These are phyloP conservation scores for Aspergillus eucalypticola DNA, from an alignment of 2,329 filamentous ascomycete species.

Conservation along the genomic window DNA sequence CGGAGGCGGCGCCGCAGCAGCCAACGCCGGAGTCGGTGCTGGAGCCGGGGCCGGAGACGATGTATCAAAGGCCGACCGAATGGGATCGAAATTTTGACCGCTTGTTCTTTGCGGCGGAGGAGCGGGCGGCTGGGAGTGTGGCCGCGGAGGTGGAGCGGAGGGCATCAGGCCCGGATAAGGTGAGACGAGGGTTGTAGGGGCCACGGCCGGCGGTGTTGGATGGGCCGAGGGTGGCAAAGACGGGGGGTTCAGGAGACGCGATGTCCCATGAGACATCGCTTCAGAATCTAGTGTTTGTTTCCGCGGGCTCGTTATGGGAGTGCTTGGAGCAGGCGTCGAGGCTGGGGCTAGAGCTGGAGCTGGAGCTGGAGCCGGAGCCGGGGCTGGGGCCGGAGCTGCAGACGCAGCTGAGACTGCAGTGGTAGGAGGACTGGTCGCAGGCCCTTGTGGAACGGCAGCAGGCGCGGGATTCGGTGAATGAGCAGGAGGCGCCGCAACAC, in stretches of 20 bases:
- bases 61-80: slow-evolving; percentile 67
- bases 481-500: background rate
- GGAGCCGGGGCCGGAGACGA: slow-evolving; percentile 37
- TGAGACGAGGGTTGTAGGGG: slow-evolving; percentile 25
- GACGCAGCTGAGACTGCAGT: slow-evolving; percentile 6
- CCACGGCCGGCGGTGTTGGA: slow-evolving; percentile 21
- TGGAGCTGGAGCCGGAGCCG: slow-evolving; percentile 6
- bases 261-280: slow-evolving; percentile 23
- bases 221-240: slow-evolving; percentile 34
- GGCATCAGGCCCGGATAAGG: slow-evolving; percentile 24
- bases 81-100: slow-evolving; percentile 86
- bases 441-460: slow-evolving; percentile 10
- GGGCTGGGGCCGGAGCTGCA: slow-evolving; percentile 15
- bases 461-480: background rate
- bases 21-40: slow-evolving; percentile 5
- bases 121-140: slow-evolving; percentile 47
- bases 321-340: slow-evolving; percentile 19
- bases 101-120: slow-evolving; percentile 59
- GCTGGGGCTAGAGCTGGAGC: slow-evolving; percentile 17
- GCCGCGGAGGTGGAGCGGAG: slow-evolving; percentile 29
- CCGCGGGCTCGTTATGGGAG: slow-evolving; percentile 15
- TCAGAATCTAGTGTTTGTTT: slow-evolving; percentile 4
- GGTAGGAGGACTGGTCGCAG: slow-evolving; percentile 12
- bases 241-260: slow-evolving; percentile 19
- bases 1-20: slow-evolving; percentile 30